Evolutionary conservation across 2,329 filamentous ascomycete species (phyloP).

Genomic region (Fusarium setosum): DNA sequence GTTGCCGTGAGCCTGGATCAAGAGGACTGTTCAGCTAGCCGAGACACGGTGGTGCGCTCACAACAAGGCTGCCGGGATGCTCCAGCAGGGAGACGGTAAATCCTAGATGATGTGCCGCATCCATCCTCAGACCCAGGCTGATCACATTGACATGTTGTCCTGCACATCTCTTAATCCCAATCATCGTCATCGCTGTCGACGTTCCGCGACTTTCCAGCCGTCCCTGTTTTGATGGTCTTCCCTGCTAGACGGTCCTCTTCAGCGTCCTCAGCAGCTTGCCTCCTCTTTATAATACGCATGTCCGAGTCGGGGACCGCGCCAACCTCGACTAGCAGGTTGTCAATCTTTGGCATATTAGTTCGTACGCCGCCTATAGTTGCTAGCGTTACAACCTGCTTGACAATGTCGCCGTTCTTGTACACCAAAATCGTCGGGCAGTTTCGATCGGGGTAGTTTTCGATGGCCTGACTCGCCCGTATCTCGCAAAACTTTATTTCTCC

Average conservation of each 20-base stretch:
- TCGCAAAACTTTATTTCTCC: conserved; percentile 98
- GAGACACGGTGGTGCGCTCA: neutral
- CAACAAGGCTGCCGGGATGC: neutral
- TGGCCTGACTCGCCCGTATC: conserved; percentile 90
- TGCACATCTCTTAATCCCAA: conserved; percentile 64
- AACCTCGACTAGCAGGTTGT: conserved; percentile 83
- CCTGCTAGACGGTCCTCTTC: conserved; percentile 65
- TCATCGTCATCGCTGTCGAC: conserved; percentile 69
- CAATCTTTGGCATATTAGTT: conserved; percentile 79
- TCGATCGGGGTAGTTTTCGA: conserved; percentile 93
- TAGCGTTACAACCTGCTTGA: conserved; percentile 91
- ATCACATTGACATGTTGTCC: neutral
- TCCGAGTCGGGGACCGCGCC: conserved; percentile 85
- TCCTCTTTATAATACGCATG: conserved; percentile 76
- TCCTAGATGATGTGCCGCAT: too few relatives aligned
- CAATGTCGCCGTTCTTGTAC: conserved; percentile 93
- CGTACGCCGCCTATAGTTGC: conserved; percentile 79
- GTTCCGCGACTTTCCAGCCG: conserved; percentile 56
- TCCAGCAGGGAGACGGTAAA: neutral
- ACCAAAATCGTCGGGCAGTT: conserved; percentile 96
- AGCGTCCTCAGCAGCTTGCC: conserved; percentile 68
- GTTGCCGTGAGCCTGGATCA: neutral
- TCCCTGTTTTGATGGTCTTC: conserved; percentile 64
- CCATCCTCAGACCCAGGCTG: neutral
- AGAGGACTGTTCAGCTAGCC: neutral